Evolutionary conservation across 805 yeast genomes (phyloP).

Genomic region (Wickerhamomyces bisporus): DNA sequence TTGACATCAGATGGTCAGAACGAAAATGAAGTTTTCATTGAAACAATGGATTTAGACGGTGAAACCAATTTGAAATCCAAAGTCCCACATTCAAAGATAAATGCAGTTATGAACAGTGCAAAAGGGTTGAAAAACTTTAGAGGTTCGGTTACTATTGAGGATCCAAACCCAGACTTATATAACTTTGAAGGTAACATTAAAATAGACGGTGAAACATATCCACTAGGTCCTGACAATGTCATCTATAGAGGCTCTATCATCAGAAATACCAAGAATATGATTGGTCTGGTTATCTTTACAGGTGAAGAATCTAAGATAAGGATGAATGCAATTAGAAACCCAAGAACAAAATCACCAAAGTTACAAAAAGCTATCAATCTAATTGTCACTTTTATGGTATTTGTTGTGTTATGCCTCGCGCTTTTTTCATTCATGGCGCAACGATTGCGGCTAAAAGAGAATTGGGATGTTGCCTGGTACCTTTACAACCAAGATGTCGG

Average conservation of each 20-base stretch:
- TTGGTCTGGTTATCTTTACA: slow-evolving; percentile 84
- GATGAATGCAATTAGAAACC: slow-evolving; percentile 88
- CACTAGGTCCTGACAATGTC: slow-evolving; percentile 79
- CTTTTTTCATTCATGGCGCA: slow-evolving; percentile 82
- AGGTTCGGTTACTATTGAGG: slow-evolving; percentile 67
- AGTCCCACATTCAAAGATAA: slow-evolving; percentile 59
- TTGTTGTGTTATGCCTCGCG: slow-evolving; percentile 68
- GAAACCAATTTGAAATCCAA: slow-evolving; percentile 87
- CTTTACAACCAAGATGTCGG: slow-evolving; percentile 69
- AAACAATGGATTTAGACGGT: slow-evolving; percentile 97
- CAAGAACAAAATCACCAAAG: slow-evolving; percentile 90
- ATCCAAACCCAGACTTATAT: slow-evolving; percentile 88
- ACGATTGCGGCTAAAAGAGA: slow-evolving; percentile 40
- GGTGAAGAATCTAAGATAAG: slow-evolving; percentile 96
- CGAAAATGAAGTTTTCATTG: slow-evolving; percentile 64
- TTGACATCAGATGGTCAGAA: slow-evolving; percentile 59
- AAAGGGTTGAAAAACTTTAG: slow-evolving; percentile 43
- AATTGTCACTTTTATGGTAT: slow-evolving; percentile 85
- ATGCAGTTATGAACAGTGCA: slow-evolving; percentile 45
- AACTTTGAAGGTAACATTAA: slow-evolving; percentile 79
- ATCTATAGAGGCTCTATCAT: slow-evolving; percentile 85
- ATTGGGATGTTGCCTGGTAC: slow-evolving; percentile 62
- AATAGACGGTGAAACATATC: slow-evolving; percentile 34
- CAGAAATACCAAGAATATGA: slow-evolving; percentile 69
- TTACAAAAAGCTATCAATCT: slow-evolving; percentile 76